A percentile compares a stretch with the other conserved stretches of the same genome.
These are phyloP conservation scores for Linderniella brevidens DNA, from an alignment of 257 asterid genomes.

Conservation along the genomic window DNA sequence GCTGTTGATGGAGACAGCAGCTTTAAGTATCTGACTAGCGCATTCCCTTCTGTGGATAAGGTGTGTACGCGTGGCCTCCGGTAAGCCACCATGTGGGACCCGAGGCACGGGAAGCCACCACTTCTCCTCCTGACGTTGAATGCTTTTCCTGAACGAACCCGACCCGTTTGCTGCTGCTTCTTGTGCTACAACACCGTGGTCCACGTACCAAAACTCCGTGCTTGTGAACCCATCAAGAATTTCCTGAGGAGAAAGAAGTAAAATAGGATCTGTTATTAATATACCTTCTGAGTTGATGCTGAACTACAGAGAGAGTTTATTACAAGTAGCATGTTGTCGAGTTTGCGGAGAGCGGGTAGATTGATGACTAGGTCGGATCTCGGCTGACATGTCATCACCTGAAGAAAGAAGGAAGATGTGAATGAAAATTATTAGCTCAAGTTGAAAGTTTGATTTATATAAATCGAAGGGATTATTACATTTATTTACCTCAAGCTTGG, in stretches of 20 bases:
- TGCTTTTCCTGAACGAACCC: conserved; percentile 36
- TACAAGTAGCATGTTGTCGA: conserved; percentile 83
- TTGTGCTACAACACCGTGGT: conserved; percentile 53
- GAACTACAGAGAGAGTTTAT: conserved; percentile 9
- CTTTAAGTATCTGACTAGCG: conserved; percentile 79
- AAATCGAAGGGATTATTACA: background rate
- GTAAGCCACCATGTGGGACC: conserved; percentile 68
- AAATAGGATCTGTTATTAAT: background rate
- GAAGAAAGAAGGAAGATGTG: conserved; percentile 9
- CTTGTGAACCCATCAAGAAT: conserved; percentile 60
- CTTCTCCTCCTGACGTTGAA: conserved; percentile 70
- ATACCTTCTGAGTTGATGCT: too few species aligned
- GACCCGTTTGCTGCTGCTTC: conserved; percentile 51
- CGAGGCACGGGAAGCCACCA: conserved; percentile 99
- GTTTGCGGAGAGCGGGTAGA: conserved; percentile 92
- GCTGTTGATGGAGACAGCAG: conserved; percentile 69
- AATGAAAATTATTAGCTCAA: background rate
- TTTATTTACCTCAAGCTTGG: conserved; percentile 57
- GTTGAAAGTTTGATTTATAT: too few species aligned
- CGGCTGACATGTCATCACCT: conserved; percentile 79
- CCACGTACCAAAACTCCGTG: conserved; percentile 88
- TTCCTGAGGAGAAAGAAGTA: conserved; percentile 27
- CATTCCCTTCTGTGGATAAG: conserved; percentile 63
- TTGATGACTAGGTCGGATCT: conserved; percentile 56
- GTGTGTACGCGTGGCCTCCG: conserved; percentile 38